A percentile compares a stretch with the other conserved stretches of the same genome.
phyloP scores from a whole-genome alignment of 371 early-diverging fungal genomes.

The Blastocladiella emersonii region DNA sequence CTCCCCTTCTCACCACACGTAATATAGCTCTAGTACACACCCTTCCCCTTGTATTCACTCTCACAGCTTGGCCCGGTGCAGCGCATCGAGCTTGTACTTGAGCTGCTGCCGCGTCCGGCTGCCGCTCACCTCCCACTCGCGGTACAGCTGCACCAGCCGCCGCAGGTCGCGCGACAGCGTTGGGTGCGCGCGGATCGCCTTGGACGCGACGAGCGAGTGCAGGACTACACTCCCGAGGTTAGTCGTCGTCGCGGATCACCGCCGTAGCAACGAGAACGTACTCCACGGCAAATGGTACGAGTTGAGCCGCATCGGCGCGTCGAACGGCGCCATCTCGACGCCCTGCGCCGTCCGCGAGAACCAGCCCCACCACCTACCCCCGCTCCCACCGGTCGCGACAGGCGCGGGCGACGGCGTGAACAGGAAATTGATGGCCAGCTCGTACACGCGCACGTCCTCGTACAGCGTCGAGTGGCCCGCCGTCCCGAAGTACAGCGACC shows the following conservation, averaged over 20 bases:
- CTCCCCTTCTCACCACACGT: not conserved
- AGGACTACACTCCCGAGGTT: not conserved
- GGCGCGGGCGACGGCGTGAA: not conserved
- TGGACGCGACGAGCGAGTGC: not conserved
- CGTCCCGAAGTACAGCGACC: conserved; percentile 63
- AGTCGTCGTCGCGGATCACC: not conserved
- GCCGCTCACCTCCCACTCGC: conserved; percentile 1
- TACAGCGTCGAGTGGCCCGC: conserved; percentile 85
- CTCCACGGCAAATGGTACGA: conserved; percentile 5
- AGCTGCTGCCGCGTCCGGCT: not conserved
- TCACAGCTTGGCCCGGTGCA: not conserved
- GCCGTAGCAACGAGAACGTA: not conserved
- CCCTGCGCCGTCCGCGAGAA: not conserved
- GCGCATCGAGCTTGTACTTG: conserved; percentile 1
- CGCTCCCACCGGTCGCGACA: not conserved
- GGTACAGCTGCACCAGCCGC: not conserved
- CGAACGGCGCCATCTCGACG: not conserved
- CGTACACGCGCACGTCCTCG: conserved; percentile 72
- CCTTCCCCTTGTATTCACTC: not conserved
- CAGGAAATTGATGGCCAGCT: conserved; percentile 14
- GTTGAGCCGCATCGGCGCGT: not conserved
- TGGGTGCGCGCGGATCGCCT: not conserved
- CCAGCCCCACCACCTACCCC: not conserved
- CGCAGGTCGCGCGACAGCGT: not conserved
- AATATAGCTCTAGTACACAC: not conserved